Conservation (phyloP, 306 rosid genomes). For the Ceratonia siliqua region DNA sequence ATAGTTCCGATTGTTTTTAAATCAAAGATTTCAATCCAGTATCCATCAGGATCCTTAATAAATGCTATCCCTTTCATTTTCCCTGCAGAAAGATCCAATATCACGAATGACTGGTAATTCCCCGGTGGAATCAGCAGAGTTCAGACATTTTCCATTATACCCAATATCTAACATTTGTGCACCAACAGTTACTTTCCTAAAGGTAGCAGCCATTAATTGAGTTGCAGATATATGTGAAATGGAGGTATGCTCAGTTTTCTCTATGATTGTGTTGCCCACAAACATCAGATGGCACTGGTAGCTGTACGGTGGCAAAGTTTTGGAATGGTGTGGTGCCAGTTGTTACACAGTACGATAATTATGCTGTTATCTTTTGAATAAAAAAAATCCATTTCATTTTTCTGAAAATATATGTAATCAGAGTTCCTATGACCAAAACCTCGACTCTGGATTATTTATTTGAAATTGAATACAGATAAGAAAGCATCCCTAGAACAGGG, state of each 20-base stretch:
- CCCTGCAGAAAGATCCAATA: constrained; percentile 51
- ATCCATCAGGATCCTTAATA: constrained; percentile 95
- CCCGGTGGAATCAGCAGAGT: neutral
- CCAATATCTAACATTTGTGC: neutral
- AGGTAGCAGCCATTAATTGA: constrained; percentile 13
- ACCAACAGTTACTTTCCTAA: constrained; percentile 20
- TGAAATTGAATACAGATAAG: no score
- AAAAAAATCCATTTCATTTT: neutral
- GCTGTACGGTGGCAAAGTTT: neutral
- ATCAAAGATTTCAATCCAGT: constrained; percentile 95
- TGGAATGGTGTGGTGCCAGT: neutral
- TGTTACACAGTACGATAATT: neutral
- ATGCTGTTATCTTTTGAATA: neutral
- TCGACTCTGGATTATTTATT: no score
- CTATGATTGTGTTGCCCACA: neutral
- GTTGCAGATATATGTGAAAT: neutral
- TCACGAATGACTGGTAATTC: neutral
- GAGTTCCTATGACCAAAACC: neutral
- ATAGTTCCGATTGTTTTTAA: constrained; percentile 53
- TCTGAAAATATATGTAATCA: neutral
- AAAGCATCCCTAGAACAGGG: no score
- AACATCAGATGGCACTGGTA: constrained; percentile 8
- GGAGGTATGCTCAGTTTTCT: constrained; percentile 10
- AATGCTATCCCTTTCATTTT: constrained; percentile 93
- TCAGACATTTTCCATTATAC: neutral